These are phyloP conservation scores for Rhododendron ferrugineum DNA, from an alignment of 148 eudicot genomes.

Conservation along the genomic window DNA sequence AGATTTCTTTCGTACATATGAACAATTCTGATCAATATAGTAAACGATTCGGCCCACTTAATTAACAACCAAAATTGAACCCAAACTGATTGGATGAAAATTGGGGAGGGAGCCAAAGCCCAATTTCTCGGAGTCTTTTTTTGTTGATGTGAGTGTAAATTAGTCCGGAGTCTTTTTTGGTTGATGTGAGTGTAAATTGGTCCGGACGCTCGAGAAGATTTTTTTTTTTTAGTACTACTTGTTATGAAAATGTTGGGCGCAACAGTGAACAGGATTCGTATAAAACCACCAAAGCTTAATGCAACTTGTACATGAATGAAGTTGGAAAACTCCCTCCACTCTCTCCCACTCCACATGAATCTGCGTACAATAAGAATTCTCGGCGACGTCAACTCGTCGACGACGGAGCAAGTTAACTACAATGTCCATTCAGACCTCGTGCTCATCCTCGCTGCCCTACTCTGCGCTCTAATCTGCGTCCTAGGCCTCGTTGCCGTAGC, in stretches of 20 bases:
- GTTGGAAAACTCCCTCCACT: not conserved
- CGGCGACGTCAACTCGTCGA: not conserved
- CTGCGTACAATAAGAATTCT: not conserved
- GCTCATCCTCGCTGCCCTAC: slow-evolving; percentile 62
- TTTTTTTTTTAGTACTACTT: no score
- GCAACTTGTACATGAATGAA: not conserved
- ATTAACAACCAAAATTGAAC: not conserved
- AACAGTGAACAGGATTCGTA: not conserved
- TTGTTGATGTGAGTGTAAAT: no score
- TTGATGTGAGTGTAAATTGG: no score
- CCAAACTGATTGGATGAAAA: not conserved
- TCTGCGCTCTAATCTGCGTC: slow-evolving; percentile 72
- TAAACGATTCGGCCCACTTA: not conserved
- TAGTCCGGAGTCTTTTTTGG: no score
- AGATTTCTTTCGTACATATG: not conserved
- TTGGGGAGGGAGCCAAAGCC: no score
- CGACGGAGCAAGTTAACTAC: not conserved
- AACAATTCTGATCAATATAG: no score
- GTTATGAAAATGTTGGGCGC: not conserved
- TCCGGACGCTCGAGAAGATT: no score
- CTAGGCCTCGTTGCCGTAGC: slow-evolving; percentile 77
- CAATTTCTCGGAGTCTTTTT: no score
- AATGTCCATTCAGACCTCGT: slow-evolving; percentile 35
- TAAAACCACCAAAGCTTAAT: not conserved
- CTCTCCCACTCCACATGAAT: not conserved